Base-by-base conservation (phyloP, 2,329 filamentous ascomycete genomes). In the Ophiostoma novo-ulmi region DNA sequence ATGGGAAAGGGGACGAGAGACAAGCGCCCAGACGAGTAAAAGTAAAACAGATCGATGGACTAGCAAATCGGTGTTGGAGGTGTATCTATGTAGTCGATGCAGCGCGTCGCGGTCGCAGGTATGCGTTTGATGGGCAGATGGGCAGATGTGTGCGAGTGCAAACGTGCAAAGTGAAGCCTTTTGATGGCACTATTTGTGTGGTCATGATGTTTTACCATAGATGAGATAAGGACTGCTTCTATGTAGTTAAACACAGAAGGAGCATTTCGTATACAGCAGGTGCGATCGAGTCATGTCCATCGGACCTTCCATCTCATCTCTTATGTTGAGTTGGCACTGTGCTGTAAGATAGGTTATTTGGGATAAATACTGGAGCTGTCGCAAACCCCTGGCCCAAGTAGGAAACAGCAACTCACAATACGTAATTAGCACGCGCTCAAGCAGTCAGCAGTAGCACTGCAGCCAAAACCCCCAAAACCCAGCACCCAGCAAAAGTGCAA, bases 31-130 rank as follows among this genome's bases (percentile, higher is more conserved):
- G 31, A 36, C 10, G 26, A 31, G 31, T 4, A 61, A 13, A 14
- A 58, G 26, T 22, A 61, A 8, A 61, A 26, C 10, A 11, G 55
- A 61, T 58, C 17, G 26, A 17, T 26, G 36, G 55, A 8, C 26
- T 63, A 63, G 58, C 44, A 52, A 52, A 31, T 31, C 31, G 3
- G 31, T 31, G 31, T 31, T 31, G 31, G 31, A 31, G 26, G 26
- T 26, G 31, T 31, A 31, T 31, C 26, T 4, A 31, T 31, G 17
- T 52, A 17, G 44, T 13, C 44, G 44, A 52, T 52, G 13, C 44
- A 63, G 58, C 58, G 58, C 58, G 58, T 35, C 58, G 58, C 58
- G 58, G 58, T 63, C 58, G 58, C 52, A 58, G n/a, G 52, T 58
- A 26, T 58, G 52, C 26, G 26, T 63, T 58, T 63, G 26, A 35